A percentile compares a stretch with the other conserved stretches of the same genome.
These are phyloP conservation scores for Cymodocea nodosa DNA, from an alignment of 116 monocot genomes.

Conservation along the genomic window DNA sequence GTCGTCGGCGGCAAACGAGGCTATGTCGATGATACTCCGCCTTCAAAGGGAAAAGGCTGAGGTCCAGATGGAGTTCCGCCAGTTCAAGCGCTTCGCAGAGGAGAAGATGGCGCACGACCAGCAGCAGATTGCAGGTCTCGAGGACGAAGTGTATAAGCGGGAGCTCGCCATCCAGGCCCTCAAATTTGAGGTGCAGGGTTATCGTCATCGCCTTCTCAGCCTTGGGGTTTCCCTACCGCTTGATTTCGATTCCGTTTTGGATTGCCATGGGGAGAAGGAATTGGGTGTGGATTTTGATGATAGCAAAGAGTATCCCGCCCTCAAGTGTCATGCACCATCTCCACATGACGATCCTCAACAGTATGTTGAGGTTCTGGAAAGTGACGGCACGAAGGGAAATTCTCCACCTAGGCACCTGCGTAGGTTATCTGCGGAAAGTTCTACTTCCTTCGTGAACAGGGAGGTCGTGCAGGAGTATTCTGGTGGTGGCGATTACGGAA, in stretches of 20 bases:
- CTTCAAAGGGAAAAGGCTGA: constrained; percentile 75
- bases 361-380: constrained; percentile 12
- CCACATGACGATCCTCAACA: background rate
- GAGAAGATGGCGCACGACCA: constrained; percentile 54
- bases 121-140: constrained; percentile 30
- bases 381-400: background rate
- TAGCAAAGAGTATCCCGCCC: constrained; percentile 15
- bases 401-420: background rate
- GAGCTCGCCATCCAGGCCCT: constrained; percentile 33
- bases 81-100: constrained; percentile 48
- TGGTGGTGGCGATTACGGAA: background rate
- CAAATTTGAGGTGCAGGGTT: constrained; percentile 24
- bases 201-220: constrained; percentile 25
- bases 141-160: constrained; percentile 35
- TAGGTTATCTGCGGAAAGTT: constrained; percentile 6
- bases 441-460: background rate
- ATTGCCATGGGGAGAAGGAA: background rate
- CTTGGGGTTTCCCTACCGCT: constrained; percentile 15
- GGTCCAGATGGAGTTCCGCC: constrained; percentile 53
- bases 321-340: constrained; percentile 15
- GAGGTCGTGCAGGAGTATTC: background rate
- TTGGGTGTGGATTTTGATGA: background rate
- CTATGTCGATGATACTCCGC: constrained; percentile 67
- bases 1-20: constrained; percentile 42
- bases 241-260: background rate